These are phyloP conservation scores for Takashimella tepidaria DNA, from an alignment of 1,284 basidiomycete species.

Conservation along the genomic window DNA sequence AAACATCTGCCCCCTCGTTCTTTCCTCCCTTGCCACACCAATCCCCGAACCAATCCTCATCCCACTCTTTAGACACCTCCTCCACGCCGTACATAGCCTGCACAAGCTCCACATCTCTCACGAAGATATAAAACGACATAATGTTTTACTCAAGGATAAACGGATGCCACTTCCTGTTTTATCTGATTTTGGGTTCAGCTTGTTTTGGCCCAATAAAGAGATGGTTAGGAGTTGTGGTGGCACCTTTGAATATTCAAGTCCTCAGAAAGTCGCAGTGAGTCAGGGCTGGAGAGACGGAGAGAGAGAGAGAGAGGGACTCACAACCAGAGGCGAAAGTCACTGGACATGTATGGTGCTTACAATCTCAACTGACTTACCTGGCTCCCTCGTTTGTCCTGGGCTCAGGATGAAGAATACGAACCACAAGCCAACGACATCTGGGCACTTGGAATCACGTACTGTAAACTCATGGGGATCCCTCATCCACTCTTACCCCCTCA, in stretches of 20 bases:
- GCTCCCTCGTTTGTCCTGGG: too few relatives aligned
- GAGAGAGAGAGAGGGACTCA: not conserved
- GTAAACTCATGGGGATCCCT: conserved; percentile 31
- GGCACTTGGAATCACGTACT: conserved; percentile 41
- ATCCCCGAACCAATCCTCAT: conserved; percentile 13
- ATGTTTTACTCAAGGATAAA: conserved; percentile 22
- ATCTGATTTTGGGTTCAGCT: conserved; percentile 44
- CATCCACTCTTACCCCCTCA: conserved; percentile 32
- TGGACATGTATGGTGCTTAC: too few relatives aligned
- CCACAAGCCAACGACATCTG: conserved; percentile 43
- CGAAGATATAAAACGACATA: conserved; percentile 46
- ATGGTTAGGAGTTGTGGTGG: conserved; percentile 36
- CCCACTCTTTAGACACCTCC: conserved; percentile 37
- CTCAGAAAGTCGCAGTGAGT: conserved; percentile 40
- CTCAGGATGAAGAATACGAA: conserved; percentile 31
- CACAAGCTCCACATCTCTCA: conserved; percentile 41
- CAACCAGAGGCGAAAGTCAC: not conserved
- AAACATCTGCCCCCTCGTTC: conserved; percentile 25
- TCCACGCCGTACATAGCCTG: conserved; percentile 32
- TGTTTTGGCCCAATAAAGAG: conserved; percentile 30
- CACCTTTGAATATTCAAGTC: conserved; percentile 44
- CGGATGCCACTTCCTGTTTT: conserved; percentile 26
- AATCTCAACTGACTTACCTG: too few relatives aligned
- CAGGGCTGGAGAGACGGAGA: not conserved
- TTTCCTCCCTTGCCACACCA: conserved; percentile 10